These are phyloP conservation scores for Sporormia fimetaria DNA, from an alignment of 495 filamentous ascomycete species.

Conservation along the genomic window DNA sequence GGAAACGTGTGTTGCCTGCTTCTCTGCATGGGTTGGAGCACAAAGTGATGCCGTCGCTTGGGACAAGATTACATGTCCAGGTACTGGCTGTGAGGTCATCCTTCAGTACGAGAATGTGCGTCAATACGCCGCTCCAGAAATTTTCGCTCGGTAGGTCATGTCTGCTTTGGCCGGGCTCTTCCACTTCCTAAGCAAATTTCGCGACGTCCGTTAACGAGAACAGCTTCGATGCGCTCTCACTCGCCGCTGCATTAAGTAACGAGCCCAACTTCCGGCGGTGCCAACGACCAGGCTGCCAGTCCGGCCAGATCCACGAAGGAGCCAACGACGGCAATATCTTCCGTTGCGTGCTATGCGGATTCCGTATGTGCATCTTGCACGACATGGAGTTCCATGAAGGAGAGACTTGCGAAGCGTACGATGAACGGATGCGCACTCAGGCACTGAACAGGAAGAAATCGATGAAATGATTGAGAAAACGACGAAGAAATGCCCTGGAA, in stretches of 20 bases:
- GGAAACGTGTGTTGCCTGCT: slow-evolving; percentile 14
- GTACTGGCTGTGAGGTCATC: slow-evolving; percentile 7
- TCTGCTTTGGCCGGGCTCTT: no score
- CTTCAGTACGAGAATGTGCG: slow-evolving; percentile 14
- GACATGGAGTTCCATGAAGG: slow-evolving; percentile 33
- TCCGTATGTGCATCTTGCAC: slow-evolving; percentile 33
- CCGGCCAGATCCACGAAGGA: slow-evolving; percentile 32
- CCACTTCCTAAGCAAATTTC: no score
- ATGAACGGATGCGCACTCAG: slow-evolving; percentile 28
- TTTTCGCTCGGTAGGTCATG: slow-evolving; percentile 16
- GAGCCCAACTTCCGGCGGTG: slow-evolving; percentile 36
- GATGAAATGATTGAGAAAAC: slow-evolving; percentile 22
- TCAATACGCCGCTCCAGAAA: slow-evolving; percentile 11
- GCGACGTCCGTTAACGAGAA: neutral
- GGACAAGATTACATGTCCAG: slow-evolving; percentile 19
- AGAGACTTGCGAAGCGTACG: slow-evolving; percentile 33
- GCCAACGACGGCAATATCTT: slow-evolving; percentile 26
- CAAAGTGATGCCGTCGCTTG: slow-evolving; percentile 13
- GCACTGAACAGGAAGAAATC: no score
- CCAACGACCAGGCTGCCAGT: slow-evolving; percentile 28
- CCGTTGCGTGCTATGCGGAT: slow-evolving; percentile 31
- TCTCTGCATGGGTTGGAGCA: slow-evolving; percentile 12
- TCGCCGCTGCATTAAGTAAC: slow-evolving; percentile 22
- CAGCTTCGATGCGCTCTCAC: slow-evolving; percentile 26
- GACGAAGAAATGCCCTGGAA: slow-evolving; percentile 29